phyloP scores from a whole-genome alignment of 2,329 filamentous ascomycete species.

The Simplicillium sp. region DNA sequence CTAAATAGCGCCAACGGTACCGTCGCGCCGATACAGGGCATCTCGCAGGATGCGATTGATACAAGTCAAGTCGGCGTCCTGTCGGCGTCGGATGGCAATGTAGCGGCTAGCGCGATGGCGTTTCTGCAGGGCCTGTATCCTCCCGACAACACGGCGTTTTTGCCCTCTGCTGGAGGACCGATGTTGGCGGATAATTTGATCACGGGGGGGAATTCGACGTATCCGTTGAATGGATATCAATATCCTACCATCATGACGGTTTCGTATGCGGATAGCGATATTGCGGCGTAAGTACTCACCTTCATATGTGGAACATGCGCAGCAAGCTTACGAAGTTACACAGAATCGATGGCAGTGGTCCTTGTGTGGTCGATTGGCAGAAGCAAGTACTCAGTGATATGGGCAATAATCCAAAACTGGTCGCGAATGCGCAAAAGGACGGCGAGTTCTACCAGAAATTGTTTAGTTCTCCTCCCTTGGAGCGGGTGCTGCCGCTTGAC shows the following conservation, averaged over 20 bases:
- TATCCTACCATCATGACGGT: conserved; percentile 59
- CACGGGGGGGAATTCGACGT: conserved; percentile 33
- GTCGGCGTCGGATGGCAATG: conserved; percentile 30
- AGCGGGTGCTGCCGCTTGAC: conserved; percentile 22
- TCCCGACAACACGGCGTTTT: conserved; percentile 38
- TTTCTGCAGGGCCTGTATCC: conserved; percentile 85
- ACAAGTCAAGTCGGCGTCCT: conserved; percentile 34
- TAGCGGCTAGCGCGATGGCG: conserved; percentile 61
- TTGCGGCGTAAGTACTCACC: conserved; percentile 29
- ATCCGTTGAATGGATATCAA: conserved; percentile 71
- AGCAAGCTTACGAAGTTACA: too few species aligned
- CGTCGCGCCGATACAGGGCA: conserved; percentile 28
- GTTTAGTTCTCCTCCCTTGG: conserved; percentile 25
- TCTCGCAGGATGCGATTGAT: conserved; percentile 35
- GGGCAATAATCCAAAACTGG: too few species aligned
- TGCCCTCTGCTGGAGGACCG: conserved; percentile 15
- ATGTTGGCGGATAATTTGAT: conserved; percentile 32
- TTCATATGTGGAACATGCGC: background rate
- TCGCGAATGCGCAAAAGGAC: conserved; percentile 15
- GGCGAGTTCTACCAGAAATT: conserved; percentile 32
- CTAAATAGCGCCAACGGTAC: conserved; percentile 20
- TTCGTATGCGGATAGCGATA: conserved; percentile 31
- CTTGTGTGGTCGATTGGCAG: too few species aligned
- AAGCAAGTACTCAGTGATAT: too few species aligned
- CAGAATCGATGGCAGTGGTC: too few species aligned